A percentile compares a stretch with the other conserved stretches of the same genome.
These are phyloP conservation scores for Cyclotella cryptica DNA, from an alignment of 108 stramenopile genomes.

Conservation along the genomic window DNA sequence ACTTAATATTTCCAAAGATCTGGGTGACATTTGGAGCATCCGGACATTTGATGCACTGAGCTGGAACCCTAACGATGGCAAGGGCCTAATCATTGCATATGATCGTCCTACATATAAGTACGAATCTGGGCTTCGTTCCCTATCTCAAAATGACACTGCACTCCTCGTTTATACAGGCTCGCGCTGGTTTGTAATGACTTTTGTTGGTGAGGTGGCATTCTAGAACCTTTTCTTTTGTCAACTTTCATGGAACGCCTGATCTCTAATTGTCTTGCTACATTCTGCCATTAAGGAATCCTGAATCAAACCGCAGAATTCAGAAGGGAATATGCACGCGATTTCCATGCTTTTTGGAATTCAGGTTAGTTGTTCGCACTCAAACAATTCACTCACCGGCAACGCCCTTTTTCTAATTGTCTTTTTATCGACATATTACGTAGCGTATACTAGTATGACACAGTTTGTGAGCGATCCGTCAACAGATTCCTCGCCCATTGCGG, in stretches of 20 bases:
- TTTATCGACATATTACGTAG: background rate
- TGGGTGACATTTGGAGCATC: conserved; percentile 1
- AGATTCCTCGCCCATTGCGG: conserved; percentile 14
- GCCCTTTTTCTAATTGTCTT: background rate
- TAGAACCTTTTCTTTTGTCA: background rate
- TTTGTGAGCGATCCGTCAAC: conserved; percentile 35
- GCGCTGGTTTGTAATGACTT: conserved; percentile 21
- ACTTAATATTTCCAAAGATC: background rate
- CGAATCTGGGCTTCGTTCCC: conserved; percentile 2
- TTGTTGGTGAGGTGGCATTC: background rate
- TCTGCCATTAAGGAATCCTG: background rate
- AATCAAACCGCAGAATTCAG: background rate
- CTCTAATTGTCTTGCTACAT: background rate
- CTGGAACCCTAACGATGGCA: background rate
- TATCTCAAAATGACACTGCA: background rate
- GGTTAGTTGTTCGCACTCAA: background rate
- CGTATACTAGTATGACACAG: conserved; percentile 14
- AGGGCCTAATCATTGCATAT: conserved; percentile 13
- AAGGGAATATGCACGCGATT: conserved; percentile 11
- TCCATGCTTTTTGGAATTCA: conserved; percentile 39
- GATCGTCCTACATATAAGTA: conserved; percentile 22
- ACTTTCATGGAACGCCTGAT: background rate
- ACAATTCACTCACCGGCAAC: background rate
- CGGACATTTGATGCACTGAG: background rate
- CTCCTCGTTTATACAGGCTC: conserved; percentile 26